Percentiles rank a stretch among this genome's conserved stretches.
Evolutionary conservation across 2,329 filamentous ascomycete species (phyloP).

Genomic region (Aspergillus ochraceus): DNA sequence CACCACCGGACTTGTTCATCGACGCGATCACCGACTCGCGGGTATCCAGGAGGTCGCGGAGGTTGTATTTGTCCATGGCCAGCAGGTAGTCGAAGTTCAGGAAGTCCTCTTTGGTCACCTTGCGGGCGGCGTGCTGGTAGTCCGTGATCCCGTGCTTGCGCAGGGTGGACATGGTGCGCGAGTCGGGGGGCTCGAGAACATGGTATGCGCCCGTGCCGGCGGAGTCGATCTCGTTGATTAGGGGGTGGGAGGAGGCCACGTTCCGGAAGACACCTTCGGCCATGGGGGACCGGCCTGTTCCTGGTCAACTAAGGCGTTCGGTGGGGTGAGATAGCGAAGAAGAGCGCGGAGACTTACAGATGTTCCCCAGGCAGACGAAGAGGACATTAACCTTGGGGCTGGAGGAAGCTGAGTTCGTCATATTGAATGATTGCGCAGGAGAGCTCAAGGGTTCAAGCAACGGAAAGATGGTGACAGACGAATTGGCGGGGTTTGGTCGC

Average conservation of each 20-base stretch:
- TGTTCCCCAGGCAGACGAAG: slow-evolving; percentile 97
- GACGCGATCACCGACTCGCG: slow-evolving; percentile 51
- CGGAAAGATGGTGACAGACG: background rate
- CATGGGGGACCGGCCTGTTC: slow-evolving; percentile 75
- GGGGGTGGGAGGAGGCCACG: slow-evolving; percentile 59
- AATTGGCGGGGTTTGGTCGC: slow-evolving; percentile 5
- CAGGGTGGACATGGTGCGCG: slow-evolving; percentile 79
- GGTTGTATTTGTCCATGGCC: slow-evolving; percentile 87
- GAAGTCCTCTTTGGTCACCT: slow-evolving; percentile 73
- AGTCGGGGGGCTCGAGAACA: slow-evolving; percentile 71
- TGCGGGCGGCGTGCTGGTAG: slow-evolving; percentile 75
- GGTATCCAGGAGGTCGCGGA: slow-evolving; percentile 66
- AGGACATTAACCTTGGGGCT: slow-evolving; percentile 64
- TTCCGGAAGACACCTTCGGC: slow-evolving; percentile 88
- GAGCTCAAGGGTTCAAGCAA: background rate
- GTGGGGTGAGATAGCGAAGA: slow-evolving; percentile 3
- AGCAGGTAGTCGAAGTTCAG: slow-evolving; percentile 87
- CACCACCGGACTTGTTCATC: slow-evolving; percentile 46
- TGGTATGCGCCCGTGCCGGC: slow-evolving; percentile 93
- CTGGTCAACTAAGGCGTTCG: slow-evolving; percentile 3
- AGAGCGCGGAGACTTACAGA: slow-evolving; percentile 57
- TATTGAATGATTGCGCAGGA: slow-evolving; percentile 8
- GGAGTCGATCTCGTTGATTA: slow-evolving; percentile 73
- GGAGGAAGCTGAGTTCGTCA: slow-evolving; percentile 22
- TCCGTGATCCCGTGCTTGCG: slow-evolving; percentile 70